Conservation (phyloP, 2,329 filamentous ascomycete genomes). For the Fusarium fujikuroi region DNA sequence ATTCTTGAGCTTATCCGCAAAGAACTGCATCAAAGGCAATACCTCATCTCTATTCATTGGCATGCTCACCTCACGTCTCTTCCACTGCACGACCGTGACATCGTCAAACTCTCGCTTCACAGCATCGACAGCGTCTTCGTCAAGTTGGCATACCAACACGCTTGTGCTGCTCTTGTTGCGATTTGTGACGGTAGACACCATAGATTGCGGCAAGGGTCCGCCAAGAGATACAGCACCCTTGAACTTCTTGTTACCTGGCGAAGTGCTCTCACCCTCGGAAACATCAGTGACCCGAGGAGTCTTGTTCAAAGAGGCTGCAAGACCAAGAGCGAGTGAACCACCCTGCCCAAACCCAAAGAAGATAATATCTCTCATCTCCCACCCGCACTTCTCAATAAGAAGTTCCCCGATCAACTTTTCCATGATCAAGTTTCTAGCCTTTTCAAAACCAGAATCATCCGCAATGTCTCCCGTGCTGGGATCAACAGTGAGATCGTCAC, state of each 20-base stretch:
- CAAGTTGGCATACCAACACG: constrained; percentile 69
- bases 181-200: constrained; percentile 57
- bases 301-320: constrained; percentile 59
- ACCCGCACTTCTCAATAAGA: constrained; percentile 67
- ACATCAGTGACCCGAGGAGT: constrained; percentile 50
- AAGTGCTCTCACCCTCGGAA: constrained; percentile 30
- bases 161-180: constrained; percentile 70
- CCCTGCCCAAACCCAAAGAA: constrained; percentile 76
- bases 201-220: constrained; percentile 65
- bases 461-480: constrained; percentile 64
- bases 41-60: constrained; percentile 86
- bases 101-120: constrained; percentile 74
- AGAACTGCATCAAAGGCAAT: constrained; percentile 87
- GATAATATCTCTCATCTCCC: constrained; percentile 67
- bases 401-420: constrained; percentile 62
- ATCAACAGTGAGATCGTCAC: constrained; percentile 70
- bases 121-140: constrained; percentile 70
- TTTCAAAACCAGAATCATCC: constrained; percentile 69
- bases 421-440: constrained; percentile 59
- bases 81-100: constrained; percentile 76
- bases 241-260: constrained; percentile 45
- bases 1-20: constrained; percentile 69
- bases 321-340: constrained; percentile 68
- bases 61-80: constrained; percentile 80
- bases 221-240: constrained; percentile 73